Conservation (phyloP, 2,329 filamentous ascomycete species). For the Botrytis tulipae region DNA sequence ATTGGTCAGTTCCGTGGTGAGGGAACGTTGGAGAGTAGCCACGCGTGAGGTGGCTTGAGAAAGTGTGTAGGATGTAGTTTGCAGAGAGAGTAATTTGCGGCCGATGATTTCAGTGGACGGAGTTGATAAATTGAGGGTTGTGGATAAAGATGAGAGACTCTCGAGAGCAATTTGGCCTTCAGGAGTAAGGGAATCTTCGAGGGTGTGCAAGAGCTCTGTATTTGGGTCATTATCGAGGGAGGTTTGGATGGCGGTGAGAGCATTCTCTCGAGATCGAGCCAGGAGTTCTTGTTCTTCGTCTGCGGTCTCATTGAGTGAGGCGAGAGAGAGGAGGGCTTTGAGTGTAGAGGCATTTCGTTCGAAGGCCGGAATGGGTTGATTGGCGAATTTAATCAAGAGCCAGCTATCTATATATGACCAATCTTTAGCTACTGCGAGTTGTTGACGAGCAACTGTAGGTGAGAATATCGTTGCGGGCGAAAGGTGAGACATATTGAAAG, state of each 20-base stretch:
- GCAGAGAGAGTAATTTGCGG: conserved; percentile 53
- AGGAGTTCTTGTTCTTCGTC: conserved; percentile 66
- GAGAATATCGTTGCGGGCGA: conserved; percentile 60
- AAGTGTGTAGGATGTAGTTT: conserved; percentile 51
- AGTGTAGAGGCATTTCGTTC: conserved; percentile 87
- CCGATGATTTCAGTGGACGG: conserved; percentile 48
- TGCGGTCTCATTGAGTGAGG: conserved; percentile 71
- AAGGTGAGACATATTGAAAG: conserved; percentile 39
- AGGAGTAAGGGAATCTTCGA: conserved; percentile 54
- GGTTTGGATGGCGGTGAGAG: conserved; percentile 54
- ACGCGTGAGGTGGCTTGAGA: conserved; percentile 57
- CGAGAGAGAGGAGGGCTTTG: conserved; percentile 69
- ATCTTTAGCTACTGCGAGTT: conserved; percentile 80
- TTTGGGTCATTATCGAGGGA: conserved; percentile 40
- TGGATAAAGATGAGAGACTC: conserved; percentile 54
- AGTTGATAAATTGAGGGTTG: conserved; percentile 46
- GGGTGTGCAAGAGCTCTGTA: conserved; percentile 48
- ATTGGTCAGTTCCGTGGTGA: conserved; percentile 50
- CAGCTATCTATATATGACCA: conserved; percentile 87
- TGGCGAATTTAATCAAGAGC: conserved; percentile 69
- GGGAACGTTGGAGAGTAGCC: conserved; percentile 53
- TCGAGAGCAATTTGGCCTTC: conserved; percentile 58
- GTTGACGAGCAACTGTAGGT: conserved; percentile 67
- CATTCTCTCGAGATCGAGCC: conserved; percentile 56
- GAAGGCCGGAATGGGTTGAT: conserved; percentile 65